Evolutionary conservation across 2,329 filamentous ascomycete genomes (phyloP).

Genomic region (Claviceps africana): DNA sequence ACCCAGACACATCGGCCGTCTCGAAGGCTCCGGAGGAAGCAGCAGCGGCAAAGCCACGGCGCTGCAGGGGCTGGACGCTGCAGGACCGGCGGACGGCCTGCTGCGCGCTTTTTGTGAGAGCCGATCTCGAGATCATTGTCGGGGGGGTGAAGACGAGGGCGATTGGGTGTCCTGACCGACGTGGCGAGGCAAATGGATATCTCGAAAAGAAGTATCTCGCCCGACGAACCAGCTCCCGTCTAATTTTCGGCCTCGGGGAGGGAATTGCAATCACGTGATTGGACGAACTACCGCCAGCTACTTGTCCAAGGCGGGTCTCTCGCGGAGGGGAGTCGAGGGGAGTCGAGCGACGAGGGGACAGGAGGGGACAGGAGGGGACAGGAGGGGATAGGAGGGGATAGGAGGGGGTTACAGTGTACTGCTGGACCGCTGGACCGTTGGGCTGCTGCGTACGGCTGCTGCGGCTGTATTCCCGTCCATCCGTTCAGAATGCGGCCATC

Average conservation of each 20-base stretch:
- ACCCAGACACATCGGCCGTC: slow-evolving; percentile 67
- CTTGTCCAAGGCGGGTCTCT: not conserved
- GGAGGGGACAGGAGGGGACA: no score
- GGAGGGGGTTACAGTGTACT: no score
- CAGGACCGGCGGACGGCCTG: slow-evolving; percentile 42
- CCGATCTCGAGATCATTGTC: slow-evolving; percentile 50
- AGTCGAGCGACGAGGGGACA: not conserved
- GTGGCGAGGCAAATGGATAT: slow-evolving; percentile 23
- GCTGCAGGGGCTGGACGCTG: slow-evolving; percentile 39
- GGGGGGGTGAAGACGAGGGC: slow-evolving; percentile 40
- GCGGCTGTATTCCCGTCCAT: not conserved
- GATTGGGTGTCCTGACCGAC: slow-evolving; percentile 36
- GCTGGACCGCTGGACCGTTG: no score
- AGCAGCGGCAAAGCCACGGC: slow-evolving; percentile 45
- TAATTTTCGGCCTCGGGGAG: slow-evolving; percentile 27
- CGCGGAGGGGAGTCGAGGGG: no score
- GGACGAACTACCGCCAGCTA: not conserved
- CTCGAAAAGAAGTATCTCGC: slow-evolving; percentile 29
- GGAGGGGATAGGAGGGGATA: no score
- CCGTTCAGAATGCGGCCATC: not conserved
- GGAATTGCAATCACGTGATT: slow-evolving; percentile 22
- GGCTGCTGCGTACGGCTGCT: no score
- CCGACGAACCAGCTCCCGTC: slow-evolving; percentile 24
- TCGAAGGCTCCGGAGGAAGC: slow-evolving; percentile 69
- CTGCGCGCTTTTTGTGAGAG: slow-evolving; percentile 44